Base-by-base conservation (phyloP, 2,329 filamentous ascomycete species). In the Neopestalotiopsis sp. region DNA sequence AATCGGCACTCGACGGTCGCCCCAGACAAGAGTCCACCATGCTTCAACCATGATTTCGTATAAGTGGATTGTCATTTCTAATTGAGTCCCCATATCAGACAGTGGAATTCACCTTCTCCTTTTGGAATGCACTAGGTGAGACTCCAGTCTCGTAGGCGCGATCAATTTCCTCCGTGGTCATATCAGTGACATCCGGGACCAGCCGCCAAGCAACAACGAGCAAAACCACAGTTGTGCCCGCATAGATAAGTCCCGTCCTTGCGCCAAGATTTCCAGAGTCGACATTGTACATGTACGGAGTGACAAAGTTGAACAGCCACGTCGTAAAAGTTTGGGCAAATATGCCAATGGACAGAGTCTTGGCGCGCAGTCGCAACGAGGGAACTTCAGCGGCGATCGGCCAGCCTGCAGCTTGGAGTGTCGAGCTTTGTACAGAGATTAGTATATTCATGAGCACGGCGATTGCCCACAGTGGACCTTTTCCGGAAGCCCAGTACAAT, bases 251-350 rank as follows among this genome's bases (percentile, higher is more conserved):
- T 1, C 57, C 57, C 10, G 57, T 61, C 28, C 20, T 13, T 9
- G 28, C 57, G n/a, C 57, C 57, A 9, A 61, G 57, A 17, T 61
- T 34, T 1, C 57, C 57, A 1, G 57, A 9, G 32, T 61, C 57
- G 4, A 38, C 32, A 32, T 61, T 61, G 17, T 61, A 61, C 32
- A 61, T 61, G 57, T 61, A 61, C 4, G 57, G 57, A 14, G 32
- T 38, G 5, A 61, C 20, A 24, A 61, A 61, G 28, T 14, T 30
- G 32, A 61, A 61, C 0, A 61, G 28, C 57, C 57, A 61, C 7
- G 28, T 14, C 12, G 28, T 20, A 28, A 61, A 10, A 4, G 57
- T 38, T 13, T 61, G 32, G 6, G 57, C 14, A 13, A 61, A 32
- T 20, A 61, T 24, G 6, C 28, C 57, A 4, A 34, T 12, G 17